A percentile compares a stretch with the other conserved stretches of the same genome.
Conservation (phyloP, 176 grass and related monocot genomes). For the Oropetium thomaeum region DNA sequence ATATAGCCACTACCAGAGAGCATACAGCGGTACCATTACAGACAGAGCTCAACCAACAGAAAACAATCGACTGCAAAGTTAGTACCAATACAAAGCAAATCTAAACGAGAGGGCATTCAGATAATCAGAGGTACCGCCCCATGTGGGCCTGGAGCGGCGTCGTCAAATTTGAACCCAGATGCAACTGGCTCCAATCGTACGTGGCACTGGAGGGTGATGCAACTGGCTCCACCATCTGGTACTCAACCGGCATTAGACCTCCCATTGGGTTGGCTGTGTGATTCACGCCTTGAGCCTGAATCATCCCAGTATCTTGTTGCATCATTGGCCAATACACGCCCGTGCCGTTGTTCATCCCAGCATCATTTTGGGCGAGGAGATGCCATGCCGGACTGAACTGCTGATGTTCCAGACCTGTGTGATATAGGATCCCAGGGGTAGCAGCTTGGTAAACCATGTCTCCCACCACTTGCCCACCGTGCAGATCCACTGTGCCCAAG, state of each 20-base stretch:
- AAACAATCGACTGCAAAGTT: background rate
- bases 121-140: background rate
- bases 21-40: background rate
- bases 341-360: conserved; percentile 11
- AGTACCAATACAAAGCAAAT: background rate
- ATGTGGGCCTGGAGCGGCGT: background rate
- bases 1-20: background rate
- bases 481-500: background rate
- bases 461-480: background rate
- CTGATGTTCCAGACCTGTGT: background rate
- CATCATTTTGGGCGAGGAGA: background rate
- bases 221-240: conserved; percentile 10
- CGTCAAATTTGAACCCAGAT: background rate
- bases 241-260: background rate
- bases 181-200: background rate
- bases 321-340: conserved; percentile 9
- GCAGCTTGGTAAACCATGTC: background rate
- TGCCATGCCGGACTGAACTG: background rate
- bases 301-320: background rate
- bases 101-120: background rate
- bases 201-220: background rate
- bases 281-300: background rate
- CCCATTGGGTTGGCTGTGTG: background rate
- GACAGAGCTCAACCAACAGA: background rate
- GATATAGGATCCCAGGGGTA: background rate